phyloP scores from a whole-genome alignment of 1,139 yeast species.

The Kluyveromyces sp. region DNA sequence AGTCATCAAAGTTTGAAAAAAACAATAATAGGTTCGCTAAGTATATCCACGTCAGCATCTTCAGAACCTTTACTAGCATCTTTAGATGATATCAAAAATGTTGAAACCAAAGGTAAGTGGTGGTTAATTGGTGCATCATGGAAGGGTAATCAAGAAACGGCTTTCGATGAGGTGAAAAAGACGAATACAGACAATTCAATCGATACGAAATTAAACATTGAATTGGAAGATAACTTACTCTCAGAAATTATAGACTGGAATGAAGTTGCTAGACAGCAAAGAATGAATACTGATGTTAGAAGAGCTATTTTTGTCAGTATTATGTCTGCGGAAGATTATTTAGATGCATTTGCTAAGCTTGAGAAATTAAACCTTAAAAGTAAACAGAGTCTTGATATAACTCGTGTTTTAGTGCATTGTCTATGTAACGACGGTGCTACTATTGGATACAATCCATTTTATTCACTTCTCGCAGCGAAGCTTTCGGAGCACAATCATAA shows the following conservation, averaged over 20 bases:
- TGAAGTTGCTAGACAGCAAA: conserved; percentile 72
- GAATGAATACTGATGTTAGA: conserved; percentile 94
- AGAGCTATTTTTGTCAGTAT: conserved; percentile 88
- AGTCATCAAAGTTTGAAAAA: conserved; percentile 48
- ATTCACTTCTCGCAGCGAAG: conserved; percentile 71
- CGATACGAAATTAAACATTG: conserved; percentile 7
- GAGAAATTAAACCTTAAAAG: conserved; percentile 73
- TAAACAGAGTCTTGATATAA: conserved; percentile 83
- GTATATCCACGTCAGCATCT: conserved; percentile 37
- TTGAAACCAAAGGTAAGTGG: conserved; percentile 88
- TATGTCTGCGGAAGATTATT: conserved; percentile 89
- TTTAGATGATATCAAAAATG: conserved; percentile 68
- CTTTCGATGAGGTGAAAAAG: conserved; percentile 24
- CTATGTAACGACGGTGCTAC: conserved; percentile 54
- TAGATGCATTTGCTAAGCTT: conserved; percentile 77
- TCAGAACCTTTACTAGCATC: conserved; percentile 80
- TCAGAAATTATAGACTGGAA: conserved; percentile 81
- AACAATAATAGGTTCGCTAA: conserved; percentile 39
- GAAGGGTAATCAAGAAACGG: conserved; percentile 49
- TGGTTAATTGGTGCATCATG: conserved; percentile 98
- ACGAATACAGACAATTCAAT: conserved; percentile 23
- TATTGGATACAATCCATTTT: conserved; percentile 81
- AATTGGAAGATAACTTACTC: conserved; percentile 39
- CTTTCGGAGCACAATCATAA: conserved; percentile 58
- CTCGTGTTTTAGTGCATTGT: conserved; percentile 79